These are phyloP conservation scores for Linaria vulgaris DNA, from an alignment of 257 asterid genomes.

Conservation along the genomic window DNA sequence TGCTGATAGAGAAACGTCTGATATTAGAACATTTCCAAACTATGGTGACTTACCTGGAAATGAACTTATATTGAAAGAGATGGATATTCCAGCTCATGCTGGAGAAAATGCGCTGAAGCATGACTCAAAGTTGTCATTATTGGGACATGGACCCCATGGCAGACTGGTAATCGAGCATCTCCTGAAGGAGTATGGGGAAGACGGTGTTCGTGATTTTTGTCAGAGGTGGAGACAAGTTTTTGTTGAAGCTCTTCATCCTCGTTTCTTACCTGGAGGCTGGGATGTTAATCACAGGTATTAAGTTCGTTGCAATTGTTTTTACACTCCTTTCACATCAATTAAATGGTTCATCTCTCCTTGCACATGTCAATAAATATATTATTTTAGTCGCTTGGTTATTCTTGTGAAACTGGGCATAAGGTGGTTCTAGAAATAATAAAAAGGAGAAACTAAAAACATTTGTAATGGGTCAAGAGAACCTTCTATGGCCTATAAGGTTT, in stretches of 20 bases:
- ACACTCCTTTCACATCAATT: too few species aligned
- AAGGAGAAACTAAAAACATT: neutral
- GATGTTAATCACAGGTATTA: slow-evolving; percentile 89
- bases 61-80: slow-evolving; percentile 29
- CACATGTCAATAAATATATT: too few species aligned
- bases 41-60: slow-evolving; percentile 12
- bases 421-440: neutral
- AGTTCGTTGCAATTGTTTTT: neutral
- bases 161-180: slow-evolving; percentile 68
- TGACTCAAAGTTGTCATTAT: slow-evolving; percentile 56
- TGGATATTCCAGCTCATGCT: slow-evolving; percentile 17
- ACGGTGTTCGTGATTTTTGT: slow-evolving; percentile 81
- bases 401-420: neutral
- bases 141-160: slow-evolving; percentile 99
- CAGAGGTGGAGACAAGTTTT: slow-evolving; percentile 94
- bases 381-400: neutral
- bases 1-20: slow-evolving; percentile 24
- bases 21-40: slow-evolving; percentile 5
- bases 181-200: slow-evolving; percentile 69
- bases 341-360: too few species aligned
- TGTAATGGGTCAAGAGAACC: neutral
- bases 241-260: slow-evolving; percentile 81
- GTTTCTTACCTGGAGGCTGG: slow-evolving; percentile 97
- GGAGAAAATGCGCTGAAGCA: slow-evolving; percentile 38
- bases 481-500: neutral